Evolutionary conservation across 257 asterid species (phyloP).

Genomic region (Nyctanthes arbortristis): DNA sequence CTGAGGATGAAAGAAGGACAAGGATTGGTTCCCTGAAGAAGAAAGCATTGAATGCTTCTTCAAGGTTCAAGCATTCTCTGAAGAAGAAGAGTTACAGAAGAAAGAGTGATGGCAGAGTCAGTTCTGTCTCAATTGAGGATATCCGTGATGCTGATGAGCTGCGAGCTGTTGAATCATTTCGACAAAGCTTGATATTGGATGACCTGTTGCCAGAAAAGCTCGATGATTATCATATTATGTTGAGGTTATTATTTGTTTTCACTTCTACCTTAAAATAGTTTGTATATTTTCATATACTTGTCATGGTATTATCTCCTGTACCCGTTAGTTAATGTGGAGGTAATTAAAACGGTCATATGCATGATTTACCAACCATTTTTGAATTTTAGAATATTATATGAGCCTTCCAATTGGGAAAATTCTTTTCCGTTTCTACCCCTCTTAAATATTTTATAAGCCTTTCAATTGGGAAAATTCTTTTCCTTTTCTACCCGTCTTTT

Average conservation of each 20-base stretch:
- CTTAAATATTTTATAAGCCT: too few relatives aligned
- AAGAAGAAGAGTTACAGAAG: conserved; percentile 88
- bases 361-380: not conserved
- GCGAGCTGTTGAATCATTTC: conserved; percentile 81
- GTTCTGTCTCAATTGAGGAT: conserved; percentile 93
- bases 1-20: conserved; percentile 94
- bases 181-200: conserved; percentile 82
- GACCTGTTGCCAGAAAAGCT: conserved; percentile 80
- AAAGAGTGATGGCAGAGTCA: conserved; percentile 77
- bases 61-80: conserved; percentile 91
- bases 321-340: not conserved
- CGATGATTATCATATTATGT: conserved; percentile 92
- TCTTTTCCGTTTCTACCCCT: too few relatives aligned
- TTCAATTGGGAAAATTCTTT: too few relatives aligned
- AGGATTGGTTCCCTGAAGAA: conserved; percentile 80
- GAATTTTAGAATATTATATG: not conserved
- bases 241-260: conserved; percentile 56
- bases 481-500: too few relatives aligned
- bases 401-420: too few relatives aligned
- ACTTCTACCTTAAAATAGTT: conserved; percentile 11
- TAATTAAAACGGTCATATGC: not conserved
- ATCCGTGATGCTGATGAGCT: conserved; percentile 89
- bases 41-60: conserved; percentile 92
- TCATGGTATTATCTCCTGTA: conserved; percentile 10
- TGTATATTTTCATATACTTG: not conserved